These are phyloP conservation scores for Leccinum variicolor DNA, from an alignment of 768 basidiomycete genomes.

Conservation along the genomic window DNA sequence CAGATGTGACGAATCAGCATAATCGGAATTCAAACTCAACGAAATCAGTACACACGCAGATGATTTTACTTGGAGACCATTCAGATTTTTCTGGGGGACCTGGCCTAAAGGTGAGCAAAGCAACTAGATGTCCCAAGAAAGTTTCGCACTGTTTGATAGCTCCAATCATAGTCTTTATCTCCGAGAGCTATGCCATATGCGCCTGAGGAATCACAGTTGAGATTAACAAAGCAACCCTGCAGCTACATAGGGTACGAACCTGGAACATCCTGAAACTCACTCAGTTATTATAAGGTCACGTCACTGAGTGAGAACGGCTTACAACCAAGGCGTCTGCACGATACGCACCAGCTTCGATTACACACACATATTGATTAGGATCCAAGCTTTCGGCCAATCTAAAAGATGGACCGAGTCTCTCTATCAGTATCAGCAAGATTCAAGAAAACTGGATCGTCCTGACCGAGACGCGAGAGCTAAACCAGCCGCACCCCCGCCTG, in stretches of 20 bases:
- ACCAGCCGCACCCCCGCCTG: conserved; percentile 18
- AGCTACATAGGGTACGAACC: conserved; percentile 5
- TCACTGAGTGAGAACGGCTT: background rate
- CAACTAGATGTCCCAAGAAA: background rate
- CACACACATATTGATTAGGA: conserved; percentile 14
- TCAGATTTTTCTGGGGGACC: conserved; percentile 14
- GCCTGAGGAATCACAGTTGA: background rate
- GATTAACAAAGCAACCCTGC: no score
- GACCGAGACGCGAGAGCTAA: conserved; percentile 16
- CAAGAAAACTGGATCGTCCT: background rate
- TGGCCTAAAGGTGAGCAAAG: background rate
- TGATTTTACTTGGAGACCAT: background rate
- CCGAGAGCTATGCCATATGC: background rate
- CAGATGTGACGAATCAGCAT: background rate
- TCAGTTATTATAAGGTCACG: background rate
- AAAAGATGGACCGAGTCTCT: background rate
- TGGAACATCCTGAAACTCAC: conserved; percentile 12
- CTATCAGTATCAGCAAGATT: background rate
- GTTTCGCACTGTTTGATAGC: conserved; percentile 11
- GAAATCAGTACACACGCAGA: conserved; percentile 5
- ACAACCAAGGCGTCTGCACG: conserved; percentile 11
- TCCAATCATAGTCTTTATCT: conserved; percentile 16
- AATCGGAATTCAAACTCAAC: no score
- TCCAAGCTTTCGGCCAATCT: conserved; percentile 14
- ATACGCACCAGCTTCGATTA: conserved; percentile 16